Conservation (phyloP, 139 green algal genomes). For the Microglena sp. region DNA sequence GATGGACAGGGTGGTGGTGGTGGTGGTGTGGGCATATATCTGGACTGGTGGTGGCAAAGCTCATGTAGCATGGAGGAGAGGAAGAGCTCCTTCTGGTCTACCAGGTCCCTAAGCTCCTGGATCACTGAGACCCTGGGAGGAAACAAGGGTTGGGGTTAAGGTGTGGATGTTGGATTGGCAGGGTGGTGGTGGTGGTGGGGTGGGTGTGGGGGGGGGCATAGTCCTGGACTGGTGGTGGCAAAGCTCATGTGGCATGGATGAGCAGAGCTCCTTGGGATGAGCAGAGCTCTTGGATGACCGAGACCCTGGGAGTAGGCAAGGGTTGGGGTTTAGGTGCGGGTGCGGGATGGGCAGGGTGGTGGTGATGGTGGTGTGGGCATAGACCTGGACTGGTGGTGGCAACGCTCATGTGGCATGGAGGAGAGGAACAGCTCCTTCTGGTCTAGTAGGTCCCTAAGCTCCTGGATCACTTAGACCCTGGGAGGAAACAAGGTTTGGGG, state of each 20-base stretch:
- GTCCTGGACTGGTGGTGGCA: too few relatives aligned
- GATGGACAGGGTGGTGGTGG: too few relatives aligned
- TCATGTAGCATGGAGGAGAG: constrained; percentile 43
- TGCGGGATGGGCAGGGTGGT: too few relatives aligned
- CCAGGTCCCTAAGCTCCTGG: constrained; percentile 33
- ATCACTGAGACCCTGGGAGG: constrained; percentile 25
- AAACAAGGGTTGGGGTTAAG: constrained; percentile 1
- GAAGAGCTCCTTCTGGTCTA: constrained; percentile 60
- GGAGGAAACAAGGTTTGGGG: background rate
- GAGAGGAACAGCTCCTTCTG: constrained; percentile 57
- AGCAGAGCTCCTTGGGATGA: constrained; percentile 56
- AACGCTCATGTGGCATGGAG: constrained; percentile 45
- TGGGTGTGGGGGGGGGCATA: too few relatives aligned
- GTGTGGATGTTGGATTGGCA: background rate
- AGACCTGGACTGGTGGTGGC: too few relatives aligned
- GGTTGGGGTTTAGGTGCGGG: too few relatives aligned
- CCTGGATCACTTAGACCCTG: constrained; percentile 31
- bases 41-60: too few relatives aligned
- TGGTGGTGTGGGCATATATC: too few relatives aligned
- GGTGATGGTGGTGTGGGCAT: too few relatives aligned
- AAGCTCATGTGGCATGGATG: constrained; percentile 43
- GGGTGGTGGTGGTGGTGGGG: too few relatives aligned
- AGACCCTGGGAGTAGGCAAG: constrained; percentile 9
- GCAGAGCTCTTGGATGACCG: constrained; percentile 42
- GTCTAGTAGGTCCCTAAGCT: constrained; percentile 40